Conservation (phyloP, 2,329 filamentous ascomycete genomes). For the Polytolypa hystricis region DNA sequence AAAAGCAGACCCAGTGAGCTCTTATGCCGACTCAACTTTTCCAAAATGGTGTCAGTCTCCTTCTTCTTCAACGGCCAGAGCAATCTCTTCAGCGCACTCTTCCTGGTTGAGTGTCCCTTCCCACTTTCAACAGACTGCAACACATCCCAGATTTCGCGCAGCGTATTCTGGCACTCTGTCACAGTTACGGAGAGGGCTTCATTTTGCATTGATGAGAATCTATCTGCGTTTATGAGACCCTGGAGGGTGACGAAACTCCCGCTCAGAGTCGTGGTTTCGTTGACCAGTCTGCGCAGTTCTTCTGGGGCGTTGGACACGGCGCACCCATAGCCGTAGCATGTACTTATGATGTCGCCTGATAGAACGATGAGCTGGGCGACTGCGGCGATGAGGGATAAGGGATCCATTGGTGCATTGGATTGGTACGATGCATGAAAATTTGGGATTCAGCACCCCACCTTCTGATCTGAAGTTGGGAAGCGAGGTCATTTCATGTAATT, state of each 20-base stretch:
- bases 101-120: not conserved
- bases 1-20: slow-evolving; percentile 2
- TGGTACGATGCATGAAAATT: too few species aligned
- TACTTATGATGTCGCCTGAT: slow-evolving; percentile 1
- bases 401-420: too few species aligned
- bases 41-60: not conserved
- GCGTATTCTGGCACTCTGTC: slow-evolving; percentile 1
- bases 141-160: slow-evolving; percentile 1
- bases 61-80: slow-evolving; percentile 4
- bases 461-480: too few species aligned
- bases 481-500: too few species aligned
- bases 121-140: not conserved
- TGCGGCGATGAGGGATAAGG: not conserved
- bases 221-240: slow-evolving; percentile 3
- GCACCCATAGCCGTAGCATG: slow-evolving; percentile 2
- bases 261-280: slow-evolving; percentile 6
- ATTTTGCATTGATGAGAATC: slow-evolving; percentile 1
- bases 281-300: slow-evolving; percentile 1
- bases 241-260: slow-evolving; percentile 5
- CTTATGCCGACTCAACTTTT: not conserved
- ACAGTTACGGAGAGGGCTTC: not conserved
- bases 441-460: too few species aligned
- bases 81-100: not conserved
- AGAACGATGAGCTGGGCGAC: slow-evolving; percentile 1
- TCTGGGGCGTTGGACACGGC: slow-evolving; percentile 2